Evolutionary conservation across 2,329 filamentous ascomycete species (phyloP), one percentile per base, ranked within the genome.

Genomic region (Calonectria honghensis): DNA sequence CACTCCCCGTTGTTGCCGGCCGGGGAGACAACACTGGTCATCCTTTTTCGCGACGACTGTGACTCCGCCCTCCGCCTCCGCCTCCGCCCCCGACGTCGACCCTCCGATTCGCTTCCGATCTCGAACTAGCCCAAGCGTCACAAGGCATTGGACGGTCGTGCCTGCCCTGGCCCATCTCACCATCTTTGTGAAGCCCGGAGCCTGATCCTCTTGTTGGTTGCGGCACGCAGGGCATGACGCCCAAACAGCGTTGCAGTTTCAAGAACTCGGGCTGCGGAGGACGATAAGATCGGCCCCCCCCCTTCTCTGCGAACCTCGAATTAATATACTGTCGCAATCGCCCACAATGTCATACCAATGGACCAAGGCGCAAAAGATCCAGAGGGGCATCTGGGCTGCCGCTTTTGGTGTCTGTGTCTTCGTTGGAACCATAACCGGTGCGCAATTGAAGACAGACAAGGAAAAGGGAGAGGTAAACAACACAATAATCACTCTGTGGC

Each of bases 381-480:
- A 80, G 73, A 77, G 82, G 57, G 84, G 82, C 70, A 72, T 85
- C 70, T 83, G 82, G 81, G 88, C 88, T n/a, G 84, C 81, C 41
- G 88, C 87, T 41, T 85, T 89, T 75, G 86, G 85, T 4, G 87
- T 87, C 73, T 85, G 89, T 72, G 85, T 88, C 74, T 83, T 86
- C 73, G 87, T 88, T 39, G 88, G 88, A 73, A 81, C 86, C 57
- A 83, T 88, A 61, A 89, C 89, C 71, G 89, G 89, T 67, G 89
- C 88, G 9, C 86, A 87, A 59, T 79, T 90, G 59, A 90, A 89
- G 82, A 85, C 85, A 63, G 86, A 89, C 73, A 83, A 86, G 73
- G 87, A 90, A 75, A 88, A 85, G 77, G 82, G 84, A 75, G 81
- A 87, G 79, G 88, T 89, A 73, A 50, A 80, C 75, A 18, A 9